Conservation (phyloP, 1,284 basidiomycete genomes). For the Apiotrichum sp. region DNA sequence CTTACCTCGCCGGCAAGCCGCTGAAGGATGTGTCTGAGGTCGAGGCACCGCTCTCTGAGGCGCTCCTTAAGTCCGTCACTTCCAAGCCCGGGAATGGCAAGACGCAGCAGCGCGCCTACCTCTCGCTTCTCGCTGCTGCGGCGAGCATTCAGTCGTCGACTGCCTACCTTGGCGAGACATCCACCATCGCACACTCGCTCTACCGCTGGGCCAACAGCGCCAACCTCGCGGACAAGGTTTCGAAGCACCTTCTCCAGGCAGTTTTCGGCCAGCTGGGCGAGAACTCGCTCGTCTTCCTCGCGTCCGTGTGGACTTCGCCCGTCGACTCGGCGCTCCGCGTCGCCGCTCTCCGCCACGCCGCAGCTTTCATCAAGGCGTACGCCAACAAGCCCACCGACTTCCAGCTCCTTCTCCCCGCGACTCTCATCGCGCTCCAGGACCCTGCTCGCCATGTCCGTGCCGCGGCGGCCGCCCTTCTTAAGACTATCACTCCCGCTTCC, state of each 20-base stretch:
- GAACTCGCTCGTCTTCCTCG: slow-evolving; percentile 73
- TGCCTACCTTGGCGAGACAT: slow-evolving; percentile 8
- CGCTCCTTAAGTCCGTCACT: slow-evolving; percentile 26
- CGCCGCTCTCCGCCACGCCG: slow-evolving; percentile 70
- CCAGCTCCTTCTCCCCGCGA: slow-evolving; percentile 73
- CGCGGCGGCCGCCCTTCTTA: slow-evolving; percentile 60
- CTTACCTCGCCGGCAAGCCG: slow-evolving; percentile 9
- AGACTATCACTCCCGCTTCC: slow-evolving; percentile 34
- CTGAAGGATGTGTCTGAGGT: slow-evolving; percentile 20
- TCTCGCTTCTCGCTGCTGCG: slow-evolving; percentile 31
- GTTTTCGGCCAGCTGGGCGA: slow-evolving; percentile 66
- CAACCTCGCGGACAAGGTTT: slow-evolving; percentile 50
- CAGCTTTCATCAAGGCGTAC: slow-evolving; percentile 54
- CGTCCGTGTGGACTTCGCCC: slow-evolving; percentile 57
- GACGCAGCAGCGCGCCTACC: slow-evolving; percentile 30
- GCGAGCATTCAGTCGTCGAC: slow-evolving; percentile 17
- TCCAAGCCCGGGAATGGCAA: slow-evolving; percentile 27
- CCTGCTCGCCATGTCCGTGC: slow-evolving; percentile 54
- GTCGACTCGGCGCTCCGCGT: slow-evolving; percentile 51
- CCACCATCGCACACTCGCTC: slow-evolving; percentile 37
- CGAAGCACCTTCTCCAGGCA: slow-evolving; percentile 56
- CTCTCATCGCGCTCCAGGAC: slow-evolving; percentile 63
- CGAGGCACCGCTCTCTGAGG: slow-evolving; percentile 15
- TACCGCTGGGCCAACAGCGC: slow-evolving; percentile 59
- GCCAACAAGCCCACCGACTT: slow-evolving; percentile 54